Conservation (phyloP, 257 asterid genomes). For the Anisodus acutangulus region DNA sequence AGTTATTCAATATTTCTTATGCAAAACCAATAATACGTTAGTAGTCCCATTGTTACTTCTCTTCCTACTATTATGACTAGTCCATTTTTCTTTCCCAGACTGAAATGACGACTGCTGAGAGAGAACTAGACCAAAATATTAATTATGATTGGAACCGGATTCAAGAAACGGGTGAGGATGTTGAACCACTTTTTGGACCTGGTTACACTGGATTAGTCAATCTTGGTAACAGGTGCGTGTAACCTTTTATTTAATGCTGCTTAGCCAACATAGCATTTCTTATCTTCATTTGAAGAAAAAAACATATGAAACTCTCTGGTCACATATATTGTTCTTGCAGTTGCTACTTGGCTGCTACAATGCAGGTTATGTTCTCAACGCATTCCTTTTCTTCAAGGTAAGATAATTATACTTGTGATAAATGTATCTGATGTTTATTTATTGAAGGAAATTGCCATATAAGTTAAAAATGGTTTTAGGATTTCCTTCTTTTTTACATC, state of each 20-base stretch:
- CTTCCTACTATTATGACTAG: conserved; percentile 22
- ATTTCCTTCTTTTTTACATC: conserved; percentile 23
- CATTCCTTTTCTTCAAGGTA: conserved; percentile 78
- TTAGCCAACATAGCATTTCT: not conserved
- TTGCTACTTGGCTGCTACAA: conserved; percentile 96
- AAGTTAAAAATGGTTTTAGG: not conserved
- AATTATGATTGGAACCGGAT: conserved; percentile 98
- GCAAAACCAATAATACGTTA: not conserved
- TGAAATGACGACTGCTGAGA: conserved; percentile 98
- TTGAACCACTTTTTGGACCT: conserved; percentile 88
- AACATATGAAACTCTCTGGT: conserved; percentile 7
- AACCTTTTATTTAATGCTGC: conserved; percentile 15
- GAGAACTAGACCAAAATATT: conserved; percentile 95
- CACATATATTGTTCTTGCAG: conserved; percentile 56
- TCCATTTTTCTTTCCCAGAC: conserved; percentile 56
- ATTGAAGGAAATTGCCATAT: not conserved
- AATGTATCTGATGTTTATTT: conserved; percentile 22
- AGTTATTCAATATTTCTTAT: not conserved
- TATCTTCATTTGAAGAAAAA: not conserved
- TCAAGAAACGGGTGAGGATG: conserved; percentile 94
- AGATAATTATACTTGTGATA: conserved; percentile 36
- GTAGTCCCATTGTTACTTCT: not conserved
- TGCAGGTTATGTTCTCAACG: conserved; percentile 92
- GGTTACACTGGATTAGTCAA: conserved; percentile 96
- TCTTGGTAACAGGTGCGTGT: conserved; percentile 92